Base-by-base conservation (phyloP, 768 basidiomycete genomes). In the Tylopilus sp. region DNA sequence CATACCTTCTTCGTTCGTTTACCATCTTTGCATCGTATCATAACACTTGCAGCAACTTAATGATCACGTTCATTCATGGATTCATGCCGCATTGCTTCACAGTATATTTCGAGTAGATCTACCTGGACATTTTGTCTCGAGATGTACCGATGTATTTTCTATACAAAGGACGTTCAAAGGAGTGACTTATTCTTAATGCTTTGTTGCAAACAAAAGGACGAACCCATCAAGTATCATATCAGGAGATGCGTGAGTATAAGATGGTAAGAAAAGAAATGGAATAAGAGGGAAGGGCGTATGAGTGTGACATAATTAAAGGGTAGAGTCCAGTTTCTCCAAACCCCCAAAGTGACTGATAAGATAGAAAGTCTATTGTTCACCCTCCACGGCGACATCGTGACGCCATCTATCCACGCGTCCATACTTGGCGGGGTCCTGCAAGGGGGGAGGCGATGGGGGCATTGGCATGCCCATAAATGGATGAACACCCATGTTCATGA, bases 321-420 rank as follows among this genome's bases (percentile, higher is more conserved):
- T 26, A 19, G 54, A 52, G 52, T 62, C 52, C 52, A 28, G 28
- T 33, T 37, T 33, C 41, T 54, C 41, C 22, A 42, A 57, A 28
- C 43, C 49, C 46, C 52, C 50, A 63, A 44, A 38, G 37, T 36
- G n/a, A 37, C 38, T 25, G 26, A 41, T 53, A 55, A 56, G n/a
- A 36, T 53, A 52, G n/a, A 50, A 43, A 38, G 21, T 53, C 47
- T 65, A 69, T 34, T 56, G 63, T 52, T 81, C 76, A n/a, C 84
- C 85, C 59, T 87, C 87, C 12, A 86, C 82, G 17, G 81, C 83
- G 41, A 92, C 87, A 60, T 89, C 83, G 56, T 79, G 83, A 58
- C 90, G 82, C 90, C 90, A 92, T 55, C 80, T 80, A 67, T 92
- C 90, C 25, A 92, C 89, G 4, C 80, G 76, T 10, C 79, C 80